These are phyloP conservation scores for Phyllosticta paracitricarpa DNA, from an alignment of 2,329 filamentous ascomycete species.

Conservation along the genomic window DNA sequence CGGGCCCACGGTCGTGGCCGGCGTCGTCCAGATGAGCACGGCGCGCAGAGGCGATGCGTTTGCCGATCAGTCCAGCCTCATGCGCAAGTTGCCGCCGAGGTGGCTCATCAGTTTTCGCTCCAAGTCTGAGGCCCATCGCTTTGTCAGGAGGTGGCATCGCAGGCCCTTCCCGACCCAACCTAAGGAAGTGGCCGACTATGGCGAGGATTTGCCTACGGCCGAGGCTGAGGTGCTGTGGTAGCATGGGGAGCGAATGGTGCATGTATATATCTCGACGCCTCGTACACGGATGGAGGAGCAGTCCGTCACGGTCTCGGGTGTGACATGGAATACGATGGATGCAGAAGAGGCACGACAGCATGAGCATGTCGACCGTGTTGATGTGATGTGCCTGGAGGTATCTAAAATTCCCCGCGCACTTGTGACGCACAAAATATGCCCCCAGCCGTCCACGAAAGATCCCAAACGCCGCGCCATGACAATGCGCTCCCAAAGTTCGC, in stretches of 20 bases:
- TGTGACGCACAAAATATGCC: background rate
- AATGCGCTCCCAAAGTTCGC: background rate
- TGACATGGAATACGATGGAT: no score
- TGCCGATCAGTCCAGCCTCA: slow-evolving; percentile 11
- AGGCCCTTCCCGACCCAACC: slow-evolving; percentile 13
- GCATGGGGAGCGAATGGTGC: background rate
- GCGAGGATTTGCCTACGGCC: background rate
- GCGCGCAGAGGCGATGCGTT: background rate
- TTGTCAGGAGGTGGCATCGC: slow-evolving; percentile 44
- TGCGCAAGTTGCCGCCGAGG: slow-evolving; percentile 30
- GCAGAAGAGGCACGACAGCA: background rate
- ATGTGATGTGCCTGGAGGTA: background rate
- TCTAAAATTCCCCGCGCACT: background rate
- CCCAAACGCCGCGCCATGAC: slow-evolving; percentile 6
- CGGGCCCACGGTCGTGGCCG: slow-evolving; percentile 14
- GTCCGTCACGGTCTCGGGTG: no score
- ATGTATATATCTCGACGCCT: background rate
- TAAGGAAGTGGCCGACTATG: background rate
- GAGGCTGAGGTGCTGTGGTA: slow-evolving; percentile 6
- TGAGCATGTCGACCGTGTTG: background rate
- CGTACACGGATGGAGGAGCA: background rate
- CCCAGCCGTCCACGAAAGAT: background rate
- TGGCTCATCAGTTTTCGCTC: slow-evolving; percentile 49
- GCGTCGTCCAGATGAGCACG: slow-evolving; percentile 9
- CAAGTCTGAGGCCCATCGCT: slow-evolving; percentile 44